Percentiles rank a stretch among this genome's conserved stretches.
phyloP scores from a whole-genome alignment of 2,329 filamentous ascomycete species.

The Incumbomyces delicatus region DNA sequence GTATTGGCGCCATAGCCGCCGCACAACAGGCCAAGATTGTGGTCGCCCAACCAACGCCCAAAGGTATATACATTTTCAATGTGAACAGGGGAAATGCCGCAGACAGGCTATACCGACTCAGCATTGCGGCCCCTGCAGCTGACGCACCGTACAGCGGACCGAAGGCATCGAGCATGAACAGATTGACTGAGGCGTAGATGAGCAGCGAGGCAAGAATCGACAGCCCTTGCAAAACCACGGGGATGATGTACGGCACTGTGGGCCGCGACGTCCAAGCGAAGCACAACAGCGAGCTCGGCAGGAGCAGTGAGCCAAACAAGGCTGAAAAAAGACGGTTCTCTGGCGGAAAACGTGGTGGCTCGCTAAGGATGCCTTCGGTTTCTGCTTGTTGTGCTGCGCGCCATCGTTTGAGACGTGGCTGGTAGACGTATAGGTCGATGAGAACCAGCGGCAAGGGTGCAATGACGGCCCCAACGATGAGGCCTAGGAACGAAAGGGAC shows the following conservation, averaged over 20 bases:
- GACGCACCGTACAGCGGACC: constrained; percentile 31
- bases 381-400: constrained; percentile 2
- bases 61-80: constrained; percentile 29
- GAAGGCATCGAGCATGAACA: constrained; percentile 35
- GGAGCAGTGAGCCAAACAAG: constrained; percentile 21
- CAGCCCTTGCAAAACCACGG: constrained; percentile 22
- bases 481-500: constrained; percentile 17
- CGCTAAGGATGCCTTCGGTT: neutral
- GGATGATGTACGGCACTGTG: constrained; percentile 25
- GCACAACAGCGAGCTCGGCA: constrained; percentile 54
- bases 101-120: constrained; percentile 23
- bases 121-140: constrained; percentile 24
- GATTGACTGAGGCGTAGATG: constrained; percentile 28
- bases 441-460: constrained; percentile 14
- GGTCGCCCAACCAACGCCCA: constrained; percentile 35
- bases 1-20: constrained; percentile 29
- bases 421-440: constrained; percentile 16
- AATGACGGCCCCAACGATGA: constrained; percentile 13
- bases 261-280: constrained; percentile 53
- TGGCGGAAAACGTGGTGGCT: constrained; percentile 13
- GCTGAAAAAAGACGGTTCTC: constrained; percentile 22
- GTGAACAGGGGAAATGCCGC: constrained; percentile 33
- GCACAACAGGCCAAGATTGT: constrained; percentile 29
- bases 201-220: constrained; percentile 23
- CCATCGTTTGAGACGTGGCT: constrained; percentile 38